Conservation (phyloP, 352 stramenopile species). For the Pythium insidiosum region DNA sequence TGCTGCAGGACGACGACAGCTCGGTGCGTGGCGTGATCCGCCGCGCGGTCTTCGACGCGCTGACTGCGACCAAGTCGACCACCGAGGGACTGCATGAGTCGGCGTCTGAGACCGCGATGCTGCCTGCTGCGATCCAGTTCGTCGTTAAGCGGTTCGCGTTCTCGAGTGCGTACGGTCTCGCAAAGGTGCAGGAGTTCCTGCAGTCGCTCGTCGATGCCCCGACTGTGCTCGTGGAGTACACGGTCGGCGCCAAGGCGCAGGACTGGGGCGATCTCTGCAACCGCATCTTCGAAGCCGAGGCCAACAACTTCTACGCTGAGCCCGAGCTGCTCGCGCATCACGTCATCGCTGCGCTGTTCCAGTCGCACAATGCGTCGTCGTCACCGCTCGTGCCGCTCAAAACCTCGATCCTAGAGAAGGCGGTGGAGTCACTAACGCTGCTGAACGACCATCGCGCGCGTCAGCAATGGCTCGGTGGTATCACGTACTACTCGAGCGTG, state of each 20-base stretch:
- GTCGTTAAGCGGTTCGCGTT: constrained; percentile 26
- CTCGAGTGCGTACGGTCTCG: constrained; percentile 19
- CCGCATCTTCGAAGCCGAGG: constrained; percentile 76
- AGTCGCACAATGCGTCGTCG: neutral
- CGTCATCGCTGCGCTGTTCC: constrained; percentile 15
- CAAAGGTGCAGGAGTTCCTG: constrained; percentile 21
- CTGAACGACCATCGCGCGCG: constrained; percentile 7
- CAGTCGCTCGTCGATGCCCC: constrained; percentile 30
- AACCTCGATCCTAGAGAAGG: constrained; percentile 20
- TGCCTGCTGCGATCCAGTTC: constrained; percentile 44
- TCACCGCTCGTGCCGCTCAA: constrained; percentile 4
- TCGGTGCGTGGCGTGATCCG: constrained; percentile 22
- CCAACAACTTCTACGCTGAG: constrained; percentile 73
- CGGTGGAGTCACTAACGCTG: constrained; percentile 18
- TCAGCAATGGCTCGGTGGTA: constrained; percentile 46
- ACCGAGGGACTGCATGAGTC: neutral
- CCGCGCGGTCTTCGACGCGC: constrained; percentile 23
- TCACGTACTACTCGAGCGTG: constrained; percentile 58
- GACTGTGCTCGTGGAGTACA: constrained; percentile 31
- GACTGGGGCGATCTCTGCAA: constrained; percentile 51
- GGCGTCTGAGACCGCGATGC: constrained; percentile 44
- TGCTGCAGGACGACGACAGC: constrained; percentile 70
- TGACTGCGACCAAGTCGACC: constrained; percentile 8
- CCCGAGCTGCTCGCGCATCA: constrained; percentile 54
- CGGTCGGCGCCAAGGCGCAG: constrained; percentile 26